Evolutionary conservation across 768 basidiomycete species (phyloP), one percentile per base, ranked within the genome.

Genomic region (Leccinum olivaceopallidum): DNA sequence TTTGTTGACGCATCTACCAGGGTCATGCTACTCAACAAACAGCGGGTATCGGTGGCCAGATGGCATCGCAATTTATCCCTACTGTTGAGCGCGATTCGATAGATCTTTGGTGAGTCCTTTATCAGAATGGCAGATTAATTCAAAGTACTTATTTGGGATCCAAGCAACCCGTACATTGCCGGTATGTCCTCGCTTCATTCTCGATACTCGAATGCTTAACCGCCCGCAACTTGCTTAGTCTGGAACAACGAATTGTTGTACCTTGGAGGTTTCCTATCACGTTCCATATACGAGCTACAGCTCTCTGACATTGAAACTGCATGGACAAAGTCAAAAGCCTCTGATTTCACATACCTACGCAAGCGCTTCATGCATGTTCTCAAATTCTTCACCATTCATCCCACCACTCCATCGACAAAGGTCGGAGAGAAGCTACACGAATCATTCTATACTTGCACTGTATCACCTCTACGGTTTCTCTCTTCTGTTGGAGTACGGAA

Each of bases 391-490:
- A 34, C 57, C 2, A 59, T 64, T 18, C 16, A 50, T n/a, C 36
- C 48, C 26, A 61, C 63, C 50, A 94, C 94, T 0, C 95, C 95
- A 1, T 92, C 44, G 5, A 1, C 7, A 1, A 83, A 89, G 42
- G 91, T 97, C 24, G 85, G 90, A 0, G 75, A 73, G 13, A 72
- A 83, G n/a, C 81, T 95, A 56, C 87, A 91, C 68, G 73, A 79
- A 1, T 85, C 89, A 1, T 97, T 97, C 76, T 97, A 94, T 71
- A 71, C 78, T 0, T 90, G 88, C 63, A 78, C 80, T 14, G 3
- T 4, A 14, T 13, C 28, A 6, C 51, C 30, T 34, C 16, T 32
- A 30, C 30, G 30, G 10, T 10, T 52, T 52, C 30, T 52, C n/a
- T 52, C 51, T 26, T 52, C 51, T 16, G 30, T 14, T 30, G 51